Evolutionary conservation across 2,329 filamentous ascomycete species (phyloP), one percentile per base, ranked within the genome.

Genomic region (Aureobasidium sp.): DNA sequence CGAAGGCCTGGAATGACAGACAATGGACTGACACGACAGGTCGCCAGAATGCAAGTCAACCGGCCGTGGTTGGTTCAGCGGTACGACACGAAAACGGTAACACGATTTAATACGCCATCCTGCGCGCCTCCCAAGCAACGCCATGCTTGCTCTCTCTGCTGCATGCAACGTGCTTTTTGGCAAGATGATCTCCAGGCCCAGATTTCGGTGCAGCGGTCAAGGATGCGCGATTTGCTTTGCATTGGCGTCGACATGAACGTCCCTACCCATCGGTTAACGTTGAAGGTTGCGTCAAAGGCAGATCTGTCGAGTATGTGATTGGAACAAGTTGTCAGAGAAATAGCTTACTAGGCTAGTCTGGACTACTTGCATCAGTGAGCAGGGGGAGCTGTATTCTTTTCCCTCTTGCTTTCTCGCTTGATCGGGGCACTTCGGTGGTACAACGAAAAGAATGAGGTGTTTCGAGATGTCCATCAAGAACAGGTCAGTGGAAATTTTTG

Each of bases 181-280:
- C 54, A 57, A 15, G 40, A 33, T 33, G 54, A 39, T 59, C 29
- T 37, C 44, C 42, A 48, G 33, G 42, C 44, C 54, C 54, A 31
- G 54, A 15, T 48, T 59, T 59, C 31, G 19, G 40, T 59, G 54
- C 54, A 12, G 42, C 44, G 54, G 33, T 57, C 53, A 57, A 29
- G 53, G 53, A 45, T 57, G 27, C 53, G n/a, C 19, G 53, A 57
- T 57, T 44, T 57, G 53, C 53, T 57, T 35, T 45, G 53, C 53
- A 45, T 57, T 22, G 53, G 40, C 53, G 39, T 45, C 29, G 19
- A 57, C n/a, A 1, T 57, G 52, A 19, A 22, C 39, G 35, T 57
- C 40, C 53, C 53, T 33, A 19, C n/a, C 11, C 24, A 44, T 33
- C 53, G 53, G 39, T 57, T 15, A 57, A 57, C 19, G 53, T 27